Base-by-base conservation (phyloP, 2,329 filamentous ascomycete species). In the Endoconidiophora polonica region DNA sequence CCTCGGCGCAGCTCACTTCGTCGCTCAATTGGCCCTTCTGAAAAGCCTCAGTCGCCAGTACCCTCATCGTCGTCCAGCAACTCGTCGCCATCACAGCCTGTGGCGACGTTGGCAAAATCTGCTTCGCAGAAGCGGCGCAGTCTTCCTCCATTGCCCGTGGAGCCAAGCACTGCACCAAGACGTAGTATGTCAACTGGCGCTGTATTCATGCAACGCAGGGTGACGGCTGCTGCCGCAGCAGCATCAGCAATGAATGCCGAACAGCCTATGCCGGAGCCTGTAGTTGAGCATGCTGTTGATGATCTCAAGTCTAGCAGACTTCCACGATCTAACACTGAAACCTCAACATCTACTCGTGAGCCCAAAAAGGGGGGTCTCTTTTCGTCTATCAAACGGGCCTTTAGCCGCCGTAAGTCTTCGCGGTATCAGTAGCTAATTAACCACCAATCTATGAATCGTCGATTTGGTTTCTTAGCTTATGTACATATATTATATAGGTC, bases 171-270 rank as follows among this genome's bases (percentile, higher is more conserved):
- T 42, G 7, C 22, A 44, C 56, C 56, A 14, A 54, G 51, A 33
- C 47, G 57, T 42, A 49, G 57, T n/a, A 44, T 55, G 12, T 59
- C 57, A 2, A 57, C 56, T 5, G 57, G 57, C 2, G 57, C 57
- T 1, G 57, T 56, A 3, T 59, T 57, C 40, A 58, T 59, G 55
- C 54, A 54, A 16, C 52, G 55, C 9, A 54, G 57, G 5, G 49
- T 49, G 9, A 24, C 45, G 2, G 44, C 41, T 16, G 41, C 36
- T 2, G 39, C 44, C 2, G 44, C 40, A 2, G 48, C 44, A 2
- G 41, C 29, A 14, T 50, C 23, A 9, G 45, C 42, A 20, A 4
- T 14, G 42, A 14, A 26, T 16, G 20, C 20, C 14, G 22, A n/a
- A 29, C 22, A 29, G 14, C 12, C 18, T 22, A 9, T 16, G 24